Evolutionary conservation across 1,139 yeast species (phyloP).

Genomic region (Debaryomycetaceae sp.): DNA sequence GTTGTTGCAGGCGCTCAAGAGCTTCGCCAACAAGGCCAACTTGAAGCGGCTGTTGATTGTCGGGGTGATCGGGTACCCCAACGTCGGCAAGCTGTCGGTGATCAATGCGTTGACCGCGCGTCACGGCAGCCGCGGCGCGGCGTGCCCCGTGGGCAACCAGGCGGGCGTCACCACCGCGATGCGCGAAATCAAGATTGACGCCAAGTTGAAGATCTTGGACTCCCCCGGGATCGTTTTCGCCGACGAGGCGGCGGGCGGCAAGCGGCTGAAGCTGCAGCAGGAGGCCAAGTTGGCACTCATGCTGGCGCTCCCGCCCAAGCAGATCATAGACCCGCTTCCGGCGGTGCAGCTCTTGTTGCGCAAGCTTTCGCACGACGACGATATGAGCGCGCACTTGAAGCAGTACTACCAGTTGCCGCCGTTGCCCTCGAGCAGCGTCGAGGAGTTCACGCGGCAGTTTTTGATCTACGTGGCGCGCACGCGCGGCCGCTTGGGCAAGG

Average conservation of each 20-base stretch:
- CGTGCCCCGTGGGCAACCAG: conserved; percentile 96
- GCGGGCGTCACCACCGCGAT: conserved; percentile 95
- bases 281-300: conserved; percentile 84
- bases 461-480: conserved; percentile 90
- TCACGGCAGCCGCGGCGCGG: conserved; percentile 63
- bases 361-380: conserved; percentile 64
- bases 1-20: conserved; percentile 75
- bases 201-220: conserved; percentile 81
- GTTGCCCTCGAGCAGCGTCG: conserved; percentile 59
- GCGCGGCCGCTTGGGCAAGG: conserved; percentile 87
- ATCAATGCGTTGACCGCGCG: conserved; percentile 85
- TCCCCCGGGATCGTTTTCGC: conserved; percentile 99
- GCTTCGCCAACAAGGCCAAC: conserved; percentile 78
- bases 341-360: conserved; percentile 76
- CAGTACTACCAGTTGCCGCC: conserved; percentile 76
- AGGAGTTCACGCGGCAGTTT: conserved; percentile 74
- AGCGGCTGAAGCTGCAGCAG: conserved; percentile 55
- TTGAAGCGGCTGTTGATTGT: conserved; percentile 89
- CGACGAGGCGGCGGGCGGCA: conserved; percentile 44
- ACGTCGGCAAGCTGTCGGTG: conserved; percentile 88
- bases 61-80: conserved; percentile 96
- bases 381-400: conserved; percentile 73
- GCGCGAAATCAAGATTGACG: conserved; percentile 89
- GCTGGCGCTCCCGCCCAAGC: conserved; percentile 88
- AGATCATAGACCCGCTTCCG: conserved; percentile 76